Percentiles rank a stretch among this genome's conserved stretches.
These are phyloP conservation scores for Hymenoscyphus infarciens DNA, from an alignment of 2,329 filamentous ascomycete genomes.

Conservation along the genomic window DNA sequence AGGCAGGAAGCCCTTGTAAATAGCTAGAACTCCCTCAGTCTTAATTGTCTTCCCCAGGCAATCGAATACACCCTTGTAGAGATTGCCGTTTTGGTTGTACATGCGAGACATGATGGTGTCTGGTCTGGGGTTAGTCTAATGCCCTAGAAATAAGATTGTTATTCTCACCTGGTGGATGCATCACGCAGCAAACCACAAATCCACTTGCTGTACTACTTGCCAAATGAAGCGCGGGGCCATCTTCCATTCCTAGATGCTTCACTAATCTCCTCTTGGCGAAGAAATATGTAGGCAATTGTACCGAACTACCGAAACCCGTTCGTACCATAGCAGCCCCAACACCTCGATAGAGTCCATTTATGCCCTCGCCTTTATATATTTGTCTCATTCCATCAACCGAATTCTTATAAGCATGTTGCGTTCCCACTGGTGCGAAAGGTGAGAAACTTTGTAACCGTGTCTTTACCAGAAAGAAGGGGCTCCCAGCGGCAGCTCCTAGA, in stretches of 20 bases:
- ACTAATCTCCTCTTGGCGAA: conserved; percentile 87
- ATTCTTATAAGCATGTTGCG: conserved; percentile 90
- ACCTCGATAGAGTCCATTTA: conserved; percentile 81
- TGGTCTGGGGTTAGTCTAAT: conserved; percentile 29
- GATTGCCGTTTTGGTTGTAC: conserved; percentile 97
- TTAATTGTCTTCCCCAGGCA: conserved; percentile 86
- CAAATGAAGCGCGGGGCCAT: conserved; percentile 84
- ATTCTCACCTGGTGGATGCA: conserved; percentile 84
- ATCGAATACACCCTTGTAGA: conserved; percentile 92
- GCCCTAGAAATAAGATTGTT: background rate
- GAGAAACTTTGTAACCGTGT: conserved; percentile 93
- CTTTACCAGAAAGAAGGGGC: conserved; percentile 97
- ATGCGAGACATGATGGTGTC: conserved; percentile 98
- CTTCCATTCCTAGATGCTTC: conserved; percentile 81
- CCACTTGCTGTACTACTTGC: conserved; percentile 85
- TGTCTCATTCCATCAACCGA: conserved; percentile 76
- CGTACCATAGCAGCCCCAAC: conserved; percentile 92
- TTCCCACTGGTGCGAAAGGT: conserved; percentile 87
- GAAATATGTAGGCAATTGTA: conserved; percentile 97
- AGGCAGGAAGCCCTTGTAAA: conserved; percentile 97
- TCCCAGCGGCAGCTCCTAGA: conserved; percentile 86
- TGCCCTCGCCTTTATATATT: conserved; percentile 75
- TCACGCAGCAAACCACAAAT: conserved; percentile 94
- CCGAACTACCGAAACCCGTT: conserved; percentile 91
- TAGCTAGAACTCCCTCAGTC: conserved; percentile 85